Conservation (phyloP, 2,329 filamentous ascomycete genomes). For the Nannizziopsis barbatae region DNA sequence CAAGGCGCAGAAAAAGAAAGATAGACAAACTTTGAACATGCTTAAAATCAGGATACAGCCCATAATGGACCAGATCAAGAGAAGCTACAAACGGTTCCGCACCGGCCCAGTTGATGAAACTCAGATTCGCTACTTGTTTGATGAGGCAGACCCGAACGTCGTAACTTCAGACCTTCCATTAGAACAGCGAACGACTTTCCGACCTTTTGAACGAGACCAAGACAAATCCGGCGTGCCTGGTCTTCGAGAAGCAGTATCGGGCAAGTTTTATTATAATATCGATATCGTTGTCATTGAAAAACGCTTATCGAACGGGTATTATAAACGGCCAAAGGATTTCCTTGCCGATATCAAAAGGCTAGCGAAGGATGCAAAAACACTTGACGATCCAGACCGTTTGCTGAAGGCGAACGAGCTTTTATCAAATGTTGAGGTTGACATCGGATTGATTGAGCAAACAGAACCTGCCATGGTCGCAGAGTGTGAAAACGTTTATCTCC, state of each 20-base stretch:
- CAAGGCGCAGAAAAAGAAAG: slow-evolving; percentile 67
- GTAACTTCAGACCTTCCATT: slow-evolving; percentile 50
- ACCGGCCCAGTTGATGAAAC: slow-evolving; percentile 63
- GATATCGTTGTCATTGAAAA: slow-evolving; percentile 90
- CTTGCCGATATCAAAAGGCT: slow-evolving; percentile 74
- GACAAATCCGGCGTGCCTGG: slow-evolving; percentile 71
- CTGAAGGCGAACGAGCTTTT: slow-evolving; percentile 85
- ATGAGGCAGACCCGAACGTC: slow-evolving; percentile 64
- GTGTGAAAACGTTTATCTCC: slow-evolving; percentile 69
- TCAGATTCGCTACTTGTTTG: slow-evolving; percentile 69
- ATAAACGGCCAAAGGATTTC: slow-evolving; percentile 82
- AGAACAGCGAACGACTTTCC: slow-evolving; percentile 47
- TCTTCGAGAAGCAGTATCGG: slow-evolving; percentile 60
- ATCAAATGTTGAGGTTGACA: slow-evolving; percentile 88
- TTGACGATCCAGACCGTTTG: slow-evolving; percentile 70
- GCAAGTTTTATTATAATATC: slow-evolving; percentile 89
- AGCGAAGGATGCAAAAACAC: slow-evolving; percentile 69
- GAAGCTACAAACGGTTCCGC: slow-evolving; percentile 78
- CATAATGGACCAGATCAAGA: slow-evolving; percentile 94
- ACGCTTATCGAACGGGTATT: slow-evolving; percentile 91
- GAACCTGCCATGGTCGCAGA: slow-evolving; percentile 54
- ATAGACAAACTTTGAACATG: slow-evolving; percentile 71
- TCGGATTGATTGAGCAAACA: slow-evolving; percentile 59
- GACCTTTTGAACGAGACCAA: slow-evolving; percentile 68
- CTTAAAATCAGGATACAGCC: slow-evolving; percentile 84